phyloP scores from a whole-genome alignment of 2,329 filamentous ascomycete species.

The Stagonosporopsis cucurbitacearum region DNA sequence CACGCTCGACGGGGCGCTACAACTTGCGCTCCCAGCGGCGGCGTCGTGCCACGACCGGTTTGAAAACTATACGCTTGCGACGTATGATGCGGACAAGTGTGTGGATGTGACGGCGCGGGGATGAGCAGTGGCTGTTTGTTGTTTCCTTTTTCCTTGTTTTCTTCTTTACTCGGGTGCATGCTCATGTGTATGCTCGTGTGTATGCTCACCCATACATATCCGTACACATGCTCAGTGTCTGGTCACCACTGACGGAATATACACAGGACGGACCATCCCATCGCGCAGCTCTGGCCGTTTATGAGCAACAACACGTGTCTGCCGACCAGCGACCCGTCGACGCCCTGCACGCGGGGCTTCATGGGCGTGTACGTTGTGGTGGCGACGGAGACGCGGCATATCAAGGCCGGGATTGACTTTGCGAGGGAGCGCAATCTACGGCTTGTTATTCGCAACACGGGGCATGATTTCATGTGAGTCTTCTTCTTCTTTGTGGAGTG shows the following conservation, averaged over 20 bases:
- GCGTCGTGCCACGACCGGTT: slow-evolving; percentile 38
- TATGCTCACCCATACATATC: no score
- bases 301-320: slow-evolving; percentile 46
- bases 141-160: no score
- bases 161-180: no score
- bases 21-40: slow-evolving; percentile 39
- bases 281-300: slow-evolving; percentile 43
- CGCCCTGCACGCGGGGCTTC: slow-evolving; percentile 40
- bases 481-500: no score
- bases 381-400: slow-evolving; percentile 41
- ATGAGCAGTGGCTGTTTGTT: slow-evolving; percentile 42
- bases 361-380: slow-evolving; percentile 45
- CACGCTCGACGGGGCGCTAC: slow-evolving; percentile 38
- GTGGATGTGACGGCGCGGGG: slow-evolving; percentile 28
- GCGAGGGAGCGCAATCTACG: slow-evolving; percentile 41
- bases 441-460: slow-evolving; percentile 45
- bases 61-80: slow-evolving; percentile 27
- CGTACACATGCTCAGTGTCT: no score
- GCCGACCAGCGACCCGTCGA: slow-evolving; percentile 32
- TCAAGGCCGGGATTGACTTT: slow-evolving; percentile 46
- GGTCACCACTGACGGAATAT: no score
- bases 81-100: slow-evolving; percentile 37
- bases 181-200: no score
- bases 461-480: slow-evolving; percentile 44
- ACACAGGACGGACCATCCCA: slow-evolving; percentile 43